Conservation (phyloP, 2,329 filamentous ascomycete species). For the Fusarium tricinctum region DNA sequence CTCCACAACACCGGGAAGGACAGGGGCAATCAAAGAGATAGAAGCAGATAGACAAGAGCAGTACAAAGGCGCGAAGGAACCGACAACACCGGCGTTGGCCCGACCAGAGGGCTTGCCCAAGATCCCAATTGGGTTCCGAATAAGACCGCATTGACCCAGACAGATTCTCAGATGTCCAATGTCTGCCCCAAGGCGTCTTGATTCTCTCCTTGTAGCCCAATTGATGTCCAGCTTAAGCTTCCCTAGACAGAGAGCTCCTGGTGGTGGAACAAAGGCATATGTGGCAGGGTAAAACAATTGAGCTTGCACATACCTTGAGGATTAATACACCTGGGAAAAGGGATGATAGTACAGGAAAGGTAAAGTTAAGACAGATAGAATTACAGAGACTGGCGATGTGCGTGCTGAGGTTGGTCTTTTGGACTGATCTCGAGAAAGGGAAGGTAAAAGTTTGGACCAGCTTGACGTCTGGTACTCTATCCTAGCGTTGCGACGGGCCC, state of each 20-base stretch:
- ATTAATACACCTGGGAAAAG: constrained; percentile 41
- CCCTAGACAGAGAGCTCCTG: constrained; percentile 21
- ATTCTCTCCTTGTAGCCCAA: constrained; percentile 18
- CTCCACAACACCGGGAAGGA: constrained; percentile 39
- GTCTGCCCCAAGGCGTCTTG: constrained; percentile 35
- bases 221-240: constrained; percentile 23
- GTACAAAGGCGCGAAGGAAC: constrained; percentile 21
- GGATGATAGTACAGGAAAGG: constrained; percentile 33
- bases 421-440: constrained; percentile 49
- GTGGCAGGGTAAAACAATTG: constrained; percentile 23
- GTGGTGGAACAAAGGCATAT: constrained; percentile 35
- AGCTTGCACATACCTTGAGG: constrained; percentile 46
- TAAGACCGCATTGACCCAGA: constrained; percentile 15
- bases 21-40: constrained; percentile 24
- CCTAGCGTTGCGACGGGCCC: constrained; percentile 31
- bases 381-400: constrained; percentile 40
- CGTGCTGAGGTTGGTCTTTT: constrained; percentile 44
- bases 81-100: constrained; percentile 34
- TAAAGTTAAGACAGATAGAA: constrained; percentile 31
- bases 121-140: constrained; percentile 41
- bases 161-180: constrained; percentile 17
- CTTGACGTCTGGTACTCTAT: constrained; percentile 34
- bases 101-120: constrained; percentile 32
- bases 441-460: constrained; percentile 51
- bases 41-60: constrained; percentile 7